phyloP scores from a whole-genome alignment of 116 monocot genomes.

The Posidonia oceanica region DNA sequence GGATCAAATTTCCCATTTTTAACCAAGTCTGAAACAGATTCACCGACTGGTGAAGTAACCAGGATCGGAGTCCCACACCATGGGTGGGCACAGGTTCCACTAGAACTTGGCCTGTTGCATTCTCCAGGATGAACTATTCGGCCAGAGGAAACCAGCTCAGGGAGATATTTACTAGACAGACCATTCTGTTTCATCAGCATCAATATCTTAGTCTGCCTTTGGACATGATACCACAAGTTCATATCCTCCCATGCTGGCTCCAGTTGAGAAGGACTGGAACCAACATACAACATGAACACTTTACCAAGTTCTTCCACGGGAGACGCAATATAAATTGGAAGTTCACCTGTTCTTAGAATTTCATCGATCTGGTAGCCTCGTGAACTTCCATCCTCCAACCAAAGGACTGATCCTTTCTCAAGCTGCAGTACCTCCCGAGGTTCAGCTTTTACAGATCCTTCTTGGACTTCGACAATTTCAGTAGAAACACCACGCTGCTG shows the following conservation, averaged over 20 bases:
- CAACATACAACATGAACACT: conserved; percentile 55
- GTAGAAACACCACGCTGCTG: conserved; percentile 48
- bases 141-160: conserved; percentile 64
- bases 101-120: conserved; percentile 48
- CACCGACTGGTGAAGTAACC: conserved; percentile 64
- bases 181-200: conserved; percentile 75
- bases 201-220: conserved; percentile 85
- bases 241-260: conserved; percentile 91
- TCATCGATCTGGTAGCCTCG: conserved; percentile 67
- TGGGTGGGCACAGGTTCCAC: conserved; percentile 59
- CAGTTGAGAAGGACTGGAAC: conserved; percentile 67
- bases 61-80: conserved; percentile 93
- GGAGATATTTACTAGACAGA: conserved; percentile 60
- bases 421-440: conserved; percentile 40
- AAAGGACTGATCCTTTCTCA: conserved; percentile 62
- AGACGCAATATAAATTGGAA: conserved; percentile 45
- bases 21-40: conserved; percentile 52
- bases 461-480: conserved; percentile 93
- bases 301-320: conserved; percentile 55
- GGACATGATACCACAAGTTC: conserved; percentile 95
- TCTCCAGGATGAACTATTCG: conserved; percentile 68
- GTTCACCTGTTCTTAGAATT: conserved; percentile 34
- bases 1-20: conserved; percentile 50
- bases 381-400: conserved; percentile 55
- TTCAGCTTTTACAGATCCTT: conserved; percentile 33